phyloP scores from a whole-genome alignment of 2,329 filamentous ascomycete species.

The Cladosporium sp. region DNA sequence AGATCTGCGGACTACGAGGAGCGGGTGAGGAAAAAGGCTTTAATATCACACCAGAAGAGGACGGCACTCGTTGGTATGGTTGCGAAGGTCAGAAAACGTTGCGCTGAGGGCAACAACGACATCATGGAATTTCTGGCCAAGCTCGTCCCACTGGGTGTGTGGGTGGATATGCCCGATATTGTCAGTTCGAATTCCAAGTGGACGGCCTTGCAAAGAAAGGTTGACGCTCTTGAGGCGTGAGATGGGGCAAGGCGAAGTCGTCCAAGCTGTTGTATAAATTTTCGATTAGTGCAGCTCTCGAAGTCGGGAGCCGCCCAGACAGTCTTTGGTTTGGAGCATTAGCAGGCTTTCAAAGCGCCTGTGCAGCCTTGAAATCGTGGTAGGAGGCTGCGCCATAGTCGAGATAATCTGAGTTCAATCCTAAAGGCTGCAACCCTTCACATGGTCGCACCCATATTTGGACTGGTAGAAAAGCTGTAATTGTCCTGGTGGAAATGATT shows the following conservation, averaged over 20 bases:
- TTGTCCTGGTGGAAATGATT: conserved; percentile 8
- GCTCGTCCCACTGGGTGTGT: background rate
- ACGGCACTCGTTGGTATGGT: background rate
- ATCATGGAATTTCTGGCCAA: background rate
- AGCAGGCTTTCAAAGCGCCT: background rate
- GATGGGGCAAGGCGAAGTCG: background rate
- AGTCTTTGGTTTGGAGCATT: background rate
- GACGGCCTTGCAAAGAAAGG: background rate
- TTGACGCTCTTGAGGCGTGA: background rate
- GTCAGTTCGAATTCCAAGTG: background rate
- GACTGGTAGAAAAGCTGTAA: background rate
- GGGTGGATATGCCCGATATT: background rate
- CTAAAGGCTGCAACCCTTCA: background rate
- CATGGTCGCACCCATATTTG: background rate
- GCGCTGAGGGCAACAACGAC: background rate
- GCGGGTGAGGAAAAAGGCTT: background rate
- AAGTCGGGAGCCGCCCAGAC: background rate
- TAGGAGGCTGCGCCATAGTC: background rate
- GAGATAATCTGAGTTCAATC: background rate
- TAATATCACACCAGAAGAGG: background rate
- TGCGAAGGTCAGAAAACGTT: background rate
- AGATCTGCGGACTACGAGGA: background rate
- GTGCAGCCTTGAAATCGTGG: background rate
- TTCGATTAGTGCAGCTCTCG: background rate
- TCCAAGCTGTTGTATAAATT: background rate